Evolutionary conservation across 2,329 filamentous ascomycete species (phyloP).

Genomic region (Alternaria incomplexa): DNA sequence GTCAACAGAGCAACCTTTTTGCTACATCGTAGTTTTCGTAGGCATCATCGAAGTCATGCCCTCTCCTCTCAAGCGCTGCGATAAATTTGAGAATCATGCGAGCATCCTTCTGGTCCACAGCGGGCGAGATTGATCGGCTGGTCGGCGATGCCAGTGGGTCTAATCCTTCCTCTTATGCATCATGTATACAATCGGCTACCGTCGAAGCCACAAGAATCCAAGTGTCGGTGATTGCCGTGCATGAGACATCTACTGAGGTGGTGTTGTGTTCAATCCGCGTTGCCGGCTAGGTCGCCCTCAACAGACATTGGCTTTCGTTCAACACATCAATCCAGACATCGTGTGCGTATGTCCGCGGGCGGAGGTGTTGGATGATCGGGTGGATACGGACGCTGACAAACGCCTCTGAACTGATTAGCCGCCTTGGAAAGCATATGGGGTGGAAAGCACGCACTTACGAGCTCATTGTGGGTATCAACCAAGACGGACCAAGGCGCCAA

Average conservation of each 20-base stretch:
- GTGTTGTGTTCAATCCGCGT: slow-evolving; percentile 67
- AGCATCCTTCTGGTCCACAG: slow-evolving; percentile 71
- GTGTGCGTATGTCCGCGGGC: neutral
- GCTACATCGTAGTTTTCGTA: slow-evolving; percentile 57
- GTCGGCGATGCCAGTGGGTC: slow-evolving; percentile 65
- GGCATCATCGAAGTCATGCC: slow-evolving; percentile 73
- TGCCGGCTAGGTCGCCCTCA: slow-evolving; percentile 62
- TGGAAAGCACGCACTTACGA: neutral
- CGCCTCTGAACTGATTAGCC: neutral
- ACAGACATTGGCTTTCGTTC: slow-evolving; percentile 50
- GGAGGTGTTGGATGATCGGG: neutral
- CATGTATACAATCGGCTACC: slow-evolving; percentile 79
- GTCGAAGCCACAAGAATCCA: slow-evolving; percentile 81
- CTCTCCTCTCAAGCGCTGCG: slow-evolving; percentile 59
- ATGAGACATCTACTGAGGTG: slow-evolving; percentile 70
- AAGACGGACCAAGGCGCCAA: slow-evolving; percentile 12
- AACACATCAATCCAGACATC: neutral
- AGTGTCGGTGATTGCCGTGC: slow-evolving; percentile 76
- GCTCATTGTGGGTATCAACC: neutral
- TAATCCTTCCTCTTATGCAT: slow-evolving; percentile 71
- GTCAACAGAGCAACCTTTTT: slow-evolving; percentile 73
- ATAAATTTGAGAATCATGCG: slow-evolving; percentile 79
- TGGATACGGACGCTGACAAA: neutral
- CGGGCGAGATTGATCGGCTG: slow-evolving; percentile 69
- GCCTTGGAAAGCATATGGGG: neutral